Evolutionary conservation across 2,329 filamentous ascomycete species (phyloP).

Genomic region (Neonectria coccinea): DNA sequence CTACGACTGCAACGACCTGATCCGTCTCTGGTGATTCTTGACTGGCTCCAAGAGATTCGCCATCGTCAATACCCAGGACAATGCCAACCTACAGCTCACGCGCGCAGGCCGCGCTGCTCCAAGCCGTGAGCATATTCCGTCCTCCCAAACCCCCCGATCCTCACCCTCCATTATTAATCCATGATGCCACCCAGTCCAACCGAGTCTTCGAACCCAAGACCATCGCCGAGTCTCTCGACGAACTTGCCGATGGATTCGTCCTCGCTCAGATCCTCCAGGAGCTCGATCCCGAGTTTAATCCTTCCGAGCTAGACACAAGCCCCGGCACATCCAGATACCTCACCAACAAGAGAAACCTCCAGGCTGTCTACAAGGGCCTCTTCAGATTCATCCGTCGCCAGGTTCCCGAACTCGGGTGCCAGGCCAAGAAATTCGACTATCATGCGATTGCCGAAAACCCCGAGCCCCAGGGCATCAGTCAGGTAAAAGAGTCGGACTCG

Average conservation of each 20-base stretch:
- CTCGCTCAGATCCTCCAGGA: slow-evolving; percentile 69
- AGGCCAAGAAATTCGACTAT: slow-evolving; percentile 66
- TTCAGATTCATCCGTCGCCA: slow-evolving; percentile 67
- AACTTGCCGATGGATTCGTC: slow-evolving; percentile 65
- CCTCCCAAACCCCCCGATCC: slow-evolving; percentile 22
- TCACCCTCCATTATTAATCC: slow-evolving; percentile 31
- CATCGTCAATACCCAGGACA: slow-evolving; percentile 19
- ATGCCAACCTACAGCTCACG: slow-evolving; percentile 56
- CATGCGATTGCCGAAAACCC: slow-evolving; percentile 69
- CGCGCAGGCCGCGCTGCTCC: slow-evolving; percentile 67
- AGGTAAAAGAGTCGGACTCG: slow-evolving; percentile 52
- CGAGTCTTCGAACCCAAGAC: slow-evolving; percentile 59
- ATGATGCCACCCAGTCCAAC: slow-evolving; percentile 45
- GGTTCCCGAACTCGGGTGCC: slow-evolving; percentile 62
- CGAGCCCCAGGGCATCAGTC: slow-evolving; percentile 64
- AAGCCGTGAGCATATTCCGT: slow-evolving; percentile 59
- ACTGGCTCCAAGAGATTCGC: slow-evolving; percentile 17
- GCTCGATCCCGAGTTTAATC: slow-evolving; percentile 68
- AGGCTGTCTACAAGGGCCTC: slow-evolving; percentile 66
- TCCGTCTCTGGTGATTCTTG: background rate
- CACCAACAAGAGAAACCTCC: slow-evolving; percentile 64
- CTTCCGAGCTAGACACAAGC: slow-evolving; percentile 63
- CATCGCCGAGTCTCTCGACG: slow-evolving; percentile 61
- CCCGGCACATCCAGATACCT: slow-evolving; percentile 58
- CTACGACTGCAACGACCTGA: slow-evolving; percentile 18